These are phyloP conservation scores for Acanthamoeba sp. DNA, from an alignment of 208 protist species.

Conservation along the genomic window DNA sequence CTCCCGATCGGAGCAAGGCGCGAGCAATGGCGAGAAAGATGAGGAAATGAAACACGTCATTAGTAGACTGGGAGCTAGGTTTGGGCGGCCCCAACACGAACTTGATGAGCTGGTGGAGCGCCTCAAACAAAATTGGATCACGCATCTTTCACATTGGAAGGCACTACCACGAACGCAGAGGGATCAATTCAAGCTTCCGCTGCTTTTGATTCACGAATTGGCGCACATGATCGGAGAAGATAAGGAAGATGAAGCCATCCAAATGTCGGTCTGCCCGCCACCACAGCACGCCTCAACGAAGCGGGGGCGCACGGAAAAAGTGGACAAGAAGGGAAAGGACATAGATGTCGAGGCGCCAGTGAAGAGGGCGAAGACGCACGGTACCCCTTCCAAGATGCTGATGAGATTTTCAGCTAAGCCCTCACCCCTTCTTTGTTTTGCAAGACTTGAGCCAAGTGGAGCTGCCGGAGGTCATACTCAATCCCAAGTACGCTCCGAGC, in stretches of 20 bases:
- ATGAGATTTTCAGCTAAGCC: no score
- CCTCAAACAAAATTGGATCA: slow-evolving; percentile 26
- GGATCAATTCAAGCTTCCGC: slow-evolving; percentile 27
- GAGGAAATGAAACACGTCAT: slow-evolving; percentile 9
- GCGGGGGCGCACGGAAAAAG: not conserved
- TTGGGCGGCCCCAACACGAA: not conserved
- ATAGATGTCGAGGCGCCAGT: not conserved
- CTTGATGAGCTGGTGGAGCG: slow-evolving; percentile 31
- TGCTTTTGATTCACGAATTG: slow-evolving; percentile 33
- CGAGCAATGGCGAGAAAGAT: not conserved
- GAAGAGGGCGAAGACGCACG: not conserved
- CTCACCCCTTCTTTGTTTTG: no score
- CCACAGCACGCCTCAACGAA: not conserved
- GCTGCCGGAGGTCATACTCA: slow-evolving; percentile 7
- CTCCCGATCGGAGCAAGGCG: not conserved
- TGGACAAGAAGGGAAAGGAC: slow-evolving; percentile 14
- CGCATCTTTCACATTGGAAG: slow-evolving; percentile 52
- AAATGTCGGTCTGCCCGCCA: not conserved
- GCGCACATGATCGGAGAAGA: not conserved
- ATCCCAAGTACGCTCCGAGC: not conserved
- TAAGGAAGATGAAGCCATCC: not conserved
- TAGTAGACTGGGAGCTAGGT: not conserved
- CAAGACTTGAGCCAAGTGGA: no score
- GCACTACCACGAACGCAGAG: not conserved
- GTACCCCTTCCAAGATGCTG: not conserved